Evolutionary conservation across 176 grass and related monocot species (phyloP).

Genomic region (Luzula sylvatica): DNA sequence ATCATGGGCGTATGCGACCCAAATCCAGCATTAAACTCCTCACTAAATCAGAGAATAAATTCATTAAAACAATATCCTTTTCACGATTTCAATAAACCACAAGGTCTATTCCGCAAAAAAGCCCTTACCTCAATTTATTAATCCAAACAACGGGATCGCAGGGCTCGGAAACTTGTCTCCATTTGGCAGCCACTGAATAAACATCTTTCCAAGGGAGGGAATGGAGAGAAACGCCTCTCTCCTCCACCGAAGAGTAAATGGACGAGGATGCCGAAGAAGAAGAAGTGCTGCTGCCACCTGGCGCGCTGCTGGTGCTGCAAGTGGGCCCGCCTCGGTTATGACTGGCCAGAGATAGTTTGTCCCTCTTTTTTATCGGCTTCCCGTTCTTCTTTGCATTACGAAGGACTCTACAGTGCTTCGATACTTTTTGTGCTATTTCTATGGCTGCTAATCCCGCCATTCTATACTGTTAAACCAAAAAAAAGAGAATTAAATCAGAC

Average conservation of each 20-base stretch:
- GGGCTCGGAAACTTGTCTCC: constrained; percentile 96
- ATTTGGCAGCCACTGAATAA: constrained; percentile 81
- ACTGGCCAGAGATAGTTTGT: constrained; percentile 57
- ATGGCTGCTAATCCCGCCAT: constrained; percentile 97
- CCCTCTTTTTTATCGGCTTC: constrained; percentile 67
- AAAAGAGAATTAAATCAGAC: neutral
- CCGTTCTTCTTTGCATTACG: constrained; percentile 66
- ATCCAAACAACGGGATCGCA: constrained; percentile 99
- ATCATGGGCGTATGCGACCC: constrained; percentile 94
- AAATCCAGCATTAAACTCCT: constrained; percentile 98
- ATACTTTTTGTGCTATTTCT: constrained; percentile 94
- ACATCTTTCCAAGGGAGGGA: constrained; percentile 86
- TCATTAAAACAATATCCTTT: constrained; percentile 3
- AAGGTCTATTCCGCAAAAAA: no score
- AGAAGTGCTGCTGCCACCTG: constrained; percentile 32
- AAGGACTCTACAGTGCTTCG: constrained; percentile 81
- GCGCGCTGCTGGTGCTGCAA: constrained; percentile 59
- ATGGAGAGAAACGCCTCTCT: constrained; percentile 45
- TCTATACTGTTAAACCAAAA: constrained; percentile 51
- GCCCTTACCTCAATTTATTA: constrained; percentile 63
- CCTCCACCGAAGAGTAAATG: constrained; percentile 48
- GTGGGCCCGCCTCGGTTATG: constrained; percentile 65
- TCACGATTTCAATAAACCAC: neutral
- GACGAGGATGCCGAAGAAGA: no score
- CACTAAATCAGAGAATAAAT: constrained; percentile 43